A percentile compares a stretch with the other conserved stretches of the same genome.
phyloP scores from a whole-genome alignment of 768 basidiomycete genomes.

The Boletus tylopilopsis region DNA sequence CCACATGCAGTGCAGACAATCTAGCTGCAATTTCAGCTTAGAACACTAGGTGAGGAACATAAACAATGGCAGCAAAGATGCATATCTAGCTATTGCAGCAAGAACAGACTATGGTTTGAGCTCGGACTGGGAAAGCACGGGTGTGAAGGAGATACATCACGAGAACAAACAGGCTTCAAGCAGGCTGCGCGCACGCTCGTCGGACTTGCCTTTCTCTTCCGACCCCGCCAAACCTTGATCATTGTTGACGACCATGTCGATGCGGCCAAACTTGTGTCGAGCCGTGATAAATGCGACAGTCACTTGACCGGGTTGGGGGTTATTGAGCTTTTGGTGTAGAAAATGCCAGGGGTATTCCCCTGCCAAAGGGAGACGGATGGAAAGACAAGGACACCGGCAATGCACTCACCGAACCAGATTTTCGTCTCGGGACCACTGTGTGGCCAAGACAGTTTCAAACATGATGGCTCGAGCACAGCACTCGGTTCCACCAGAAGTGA shows the following conservation, averaged over 20 bases:
- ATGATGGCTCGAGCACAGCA: too few species aligned
- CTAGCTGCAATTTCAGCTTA: too few species aligned
- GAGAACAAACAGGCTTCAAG: too few species aligned
- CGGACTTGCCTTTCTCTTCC: constrained; percentile 29
- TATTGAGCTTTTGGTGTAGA: constrained; percentile 35
- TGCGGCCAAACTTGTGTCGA: constrained; percentile 19
- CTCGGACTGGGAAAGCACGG: too few species aligned
- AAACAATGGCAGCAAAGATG: too few species aligned
- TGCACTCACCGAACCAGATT: constrained; percentile 22
- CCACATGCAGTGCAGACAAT: too few species aligned
- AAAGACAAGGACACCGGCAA: constrained; percentile 26
- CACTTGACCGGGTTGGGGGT: constrained; percentile 21
- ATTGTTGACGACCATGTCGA: constrained; percentile 19
- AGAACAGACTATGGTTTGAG: too few species aligned
- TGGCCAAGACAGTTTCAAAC: neutral
- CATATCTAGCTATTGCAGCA: too few species aligned
- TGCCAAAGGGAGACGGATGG: constrained; percentile 24
- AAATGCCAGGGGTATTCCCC: constrained; percentile 18
- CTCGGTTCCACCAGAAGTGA: too few species aligned
- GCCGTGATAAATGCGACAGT: neutral
- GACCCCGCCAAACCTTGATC: neutral
- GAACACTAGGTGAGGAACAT: too few species aligned
- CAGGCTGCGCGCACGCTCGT: constrained; percentile 31
- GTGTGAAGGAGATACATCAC: too few species aligned
- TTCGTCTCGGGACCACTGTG: constrained; percentile 6